These are phyloP conservation scores for Pleurotus sapidus DNA, from an alignment of 768 basidiomycete species.

Conservation along the genomic window DNA sequence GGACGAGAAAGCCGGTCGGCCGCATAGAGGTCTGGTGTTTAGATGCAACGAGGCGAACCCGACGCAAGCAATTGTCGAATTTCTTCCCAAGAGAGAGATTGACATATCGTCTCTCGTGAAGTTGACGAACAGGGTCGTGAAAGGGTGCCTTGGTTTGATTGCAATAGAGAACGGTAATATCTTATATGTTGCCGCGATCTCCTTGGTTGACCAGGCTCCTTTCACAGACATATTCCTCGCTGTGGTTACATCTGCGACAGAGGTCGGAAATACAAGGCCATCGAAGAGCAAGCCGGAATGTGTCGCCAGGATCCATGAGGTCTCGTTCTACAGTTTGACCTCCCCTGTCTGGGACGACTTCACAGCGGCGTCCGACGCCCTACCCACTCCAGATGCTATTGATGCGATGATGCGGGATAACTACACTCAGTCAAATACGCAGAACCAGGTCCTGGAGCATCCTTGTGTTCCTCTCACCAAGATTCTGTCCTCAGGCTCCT, in stretches of 20 bases:
- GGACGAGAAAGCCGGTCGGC: conserved; percentile 60
- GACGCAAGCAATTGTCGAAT: conserved; percentile 81
- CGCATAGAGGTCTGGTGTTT: conserved; percentile 67
- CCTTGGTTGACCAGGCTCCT: conserved; percentile 5
- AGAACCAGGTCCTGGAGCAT: conserved; percentile 72
- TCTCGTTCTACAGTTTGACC: conserved; percentile 85
- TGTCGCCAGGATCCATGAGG: conserved; percentile 82
- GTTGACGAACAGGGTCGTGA: conserved; percentile 68
- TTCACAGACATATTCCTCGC: conserved; percentile 82
- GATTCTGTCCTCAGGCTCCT: conserved; percentile 87
- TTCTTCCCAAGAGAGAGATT: conserved; percentile 70
- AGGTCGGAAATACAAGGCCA: conserved; percentile 70
- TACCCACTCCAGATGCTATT: conserved; percentile 51
- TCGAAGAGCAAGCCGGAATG: conserved; percentile 57
- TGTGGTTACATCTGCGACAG: conserved; percentile 71
- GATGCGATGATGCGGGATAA: conserved; percentile 50
- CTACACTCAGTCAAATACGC: conserved; percentile 38
- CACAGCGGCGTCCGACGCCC: conserved; percentile 46
- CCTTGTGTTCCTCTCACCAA: conserved; percentile 89
- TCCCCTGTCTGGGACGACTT: conserved; percentile 84
- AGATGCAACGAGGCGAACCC: conserved; percentile 52
- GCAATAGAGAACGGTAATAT: conserved; percentile 63
- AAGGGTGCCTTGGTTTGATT: conserved; percentile 84
- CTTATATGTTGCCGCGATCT: background rate
- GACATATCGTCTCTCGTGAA: conserved; percentile 62